These are phyloP conservation scores for Neurospora sp. DNA, from an alignment of 495 filamentous ascomycete species.

Conservation along the genomic window DNA sequence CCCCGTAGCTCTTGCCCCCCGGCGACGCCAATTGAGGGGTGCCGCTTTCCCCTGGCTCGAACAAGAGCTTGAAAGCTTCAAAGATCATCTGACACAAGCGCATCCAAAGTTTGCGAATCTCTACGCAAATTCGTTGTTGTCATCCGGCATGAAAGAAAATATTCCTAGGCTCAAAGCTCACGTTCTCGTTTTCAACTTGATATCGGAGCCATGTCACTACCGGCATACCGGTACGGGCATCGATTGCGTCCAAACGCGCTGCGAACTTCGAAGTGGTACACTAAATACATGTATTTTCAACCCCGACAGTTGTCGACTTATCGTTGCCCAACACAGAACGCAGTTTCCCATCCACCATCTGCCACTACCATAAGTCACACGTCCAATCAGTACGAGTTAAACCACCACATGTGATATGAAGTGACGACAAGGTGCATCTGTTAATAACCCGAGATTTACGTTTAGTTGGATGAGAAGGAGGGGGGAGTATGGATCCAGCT, in stretches of 20 bases:
- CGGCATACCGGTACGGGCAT: neutral
- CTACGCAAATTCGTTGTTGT: neutral
- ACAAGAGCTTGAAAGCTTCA: neutral
- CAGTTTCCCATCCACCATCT: neutral
- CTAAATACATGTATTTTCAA: neutral
- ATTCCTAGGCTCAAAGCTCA: neutral
- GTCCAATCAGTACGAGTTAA: conserved; percentile 8
- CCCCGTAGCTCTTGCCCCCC: neutral
- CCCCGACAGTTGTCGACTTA: neutral
- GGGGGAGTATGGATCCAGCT: neutral
- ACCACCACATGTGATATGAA: conserved; percentile 11
- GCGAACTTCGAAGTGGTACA: neutral
- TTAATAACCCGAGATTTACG: neutral
- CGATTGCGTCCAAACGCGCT: neutral
- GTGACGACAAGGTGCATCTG: conserved; percentile 10
- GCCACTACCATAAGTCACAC: conserved; percentile 5
- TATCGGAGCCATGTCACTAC: neutral
- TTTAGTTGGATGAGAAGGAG: neutral
- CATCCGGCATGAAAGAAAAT: neutral
- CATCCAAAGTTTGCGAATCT: neutral
- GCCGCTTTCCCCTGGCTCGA: neutral
- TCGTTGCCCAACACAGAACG: neutral
- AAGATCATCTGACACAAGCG: neutral
- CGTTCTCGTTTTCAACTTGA: neutral
- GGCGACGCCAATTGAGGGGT: neutral